Evolutionary conservation across 139 green algal species (phyloP), one percentile per base, ranked within the genome.

Genomic region (Chlamydomonas eustigma): DNA sequence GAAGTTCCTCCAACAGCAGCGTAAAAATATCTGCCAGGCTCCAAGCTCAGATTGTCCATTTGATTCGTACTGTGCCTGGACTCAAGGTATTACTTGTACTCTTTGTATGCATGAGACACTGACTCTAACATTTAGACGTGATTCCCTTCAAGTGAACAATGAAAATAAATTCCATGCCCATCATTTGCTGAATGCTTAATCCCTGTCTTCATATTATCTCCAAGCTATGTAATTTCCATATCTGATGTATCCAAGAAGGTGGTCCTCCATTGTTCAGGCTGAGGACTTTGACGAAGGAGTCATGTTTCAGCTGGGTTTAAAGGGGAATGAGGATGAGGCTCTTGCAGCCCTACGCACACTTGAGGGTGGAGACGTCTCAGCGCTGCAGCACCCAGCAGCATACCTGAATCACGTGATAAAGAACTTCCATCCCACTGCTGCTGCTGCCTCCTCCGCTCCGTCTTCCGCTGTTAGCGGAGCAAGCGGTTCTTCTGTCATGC

Each of bases 221-320:
- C 44, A 58, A 58, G 12, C 44, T 28, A 22, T 22, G 44, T 12
- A 22, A 22, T 58, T 58, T 12, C 22, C 22, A 28, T 58, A 58
- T 58, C 12, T 58, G 22, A 58, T 58, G 12, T 12, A 28, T 58
- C 22, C 22, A 12, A 22, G 12, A 58, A 22, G 44, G 12, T 58
- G 12, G 44, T 12, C 12, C 22, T 12, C 22, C 12, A 58, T 58
- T 58, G 22, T 28, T 58, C n/a, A 83, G 80, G 3, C 35, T 8
- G 81, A 89, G 33, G 79, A 87, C 38, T 89, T 87, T 83, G 84
- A 89, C 68, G 84, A 89, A 22, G 84, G 84, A 2, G 84, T 89
- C 51, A 37, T 89, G 22, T 78, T 87, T 67, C 84, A 89, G 79
- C 77, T 89, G 32, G 76, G 66, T 4, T 68, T 76, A 4, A 89